phyloP scores from a whole-genome alignment of 306 rosid species.

The Fagus crenata region DNA sequence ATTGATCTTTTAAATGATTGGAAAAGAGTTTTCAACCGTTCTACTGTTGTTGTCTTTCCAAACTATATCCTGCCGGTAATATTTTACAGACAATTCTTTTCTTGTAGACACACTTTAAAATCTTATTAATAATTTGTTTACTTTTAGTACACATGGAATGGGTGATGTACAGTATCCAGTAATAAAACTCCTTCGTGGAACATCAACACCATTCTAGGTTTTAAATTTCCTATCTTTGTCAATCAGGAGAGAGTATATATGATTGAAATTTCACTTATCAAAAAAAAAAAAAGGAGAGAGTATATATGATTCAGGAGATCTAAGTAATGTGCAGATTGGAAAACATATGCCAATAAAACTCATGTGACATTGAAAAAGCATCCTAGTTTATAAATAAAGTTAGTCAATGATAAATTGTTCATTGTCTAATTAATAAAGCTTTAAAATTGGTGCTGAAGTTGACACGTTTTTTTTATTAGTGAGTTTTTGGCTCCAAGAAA shows the following conservation, averaged over 20 bases:
- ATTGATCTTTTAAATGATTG: slow-evolving; percentile 78
- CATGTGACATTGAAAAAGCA: slow-evolving; percentile 10
- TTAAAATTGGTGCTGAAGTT: slow-evolving; percentile 5
- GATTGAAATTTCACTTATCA: not conserved
- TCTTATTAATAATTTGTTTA: slow-evolving; percentile 13
- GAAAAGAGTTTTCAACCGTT: slow-evolving; percentile 83
- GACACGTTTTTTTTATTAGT: slow-evolving; percentile 9
- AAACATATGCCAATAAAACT: slow-evolving; percentile 12
- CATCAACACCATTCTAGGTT: not conserved
- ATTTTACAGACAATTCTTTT: slow-evolving; percentile 27
- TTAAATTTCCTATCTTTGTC: slow-evolving; percentile 17
- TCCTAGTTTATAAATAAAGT: slow-evolving; percentile 11
- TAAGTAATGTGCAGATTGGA: slow-evolving; percentile 6
- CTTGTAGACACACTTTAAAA: slow-evolving; percentile 2
- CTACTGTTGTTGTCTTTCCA: slow-evolving; percentile 90
- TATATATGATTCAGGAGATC: slow-evolving; percentile 9
- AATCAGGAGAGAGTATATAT: slow-evolving; percentile 9
- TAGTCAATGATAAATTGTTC: slow-evolving; percentile 7
- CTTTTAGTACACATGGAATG: not conserved
- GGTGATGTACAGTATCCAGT: not conserved
- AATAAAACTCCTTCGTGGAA: not conserved
- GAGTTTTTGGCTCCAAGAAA: too few species aligned
- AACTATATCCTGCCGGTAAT: slow-evolving; percentile 89
- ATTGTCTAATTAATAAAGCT: not conserved
- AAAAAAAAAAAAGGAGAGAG: not conserved